Evolutionary conservation across 768 basidiomycete species (phyloP).

Genomic region (Collybia sordida): DNA sequence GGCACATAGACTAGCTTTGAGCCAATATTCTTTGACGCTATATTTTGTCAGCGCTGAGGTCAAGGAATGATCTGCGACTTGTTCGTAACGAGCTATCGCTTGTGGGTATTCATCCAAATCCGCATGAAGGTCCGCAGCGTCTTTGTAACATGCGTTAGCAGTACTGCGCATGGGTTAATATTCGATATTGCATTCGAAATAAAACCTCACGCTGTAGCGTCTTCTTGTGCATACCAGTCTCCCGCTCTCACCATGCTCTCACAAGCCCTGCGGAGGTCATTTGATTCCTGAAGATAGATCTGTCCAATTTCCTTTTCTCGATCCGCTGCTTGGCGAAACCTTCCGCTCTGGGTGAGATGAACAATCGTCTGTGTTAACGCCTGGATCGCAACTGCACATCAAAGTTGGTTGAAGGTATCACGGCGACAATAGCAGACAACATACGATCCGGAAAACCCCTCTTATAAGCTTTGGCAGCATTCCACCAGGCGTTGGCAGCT

Average conservation of each 20-base stretch:
- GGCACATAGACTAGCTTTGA: conserved; percentile 82
- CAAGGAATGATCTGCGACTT: conserved; percentile 84
- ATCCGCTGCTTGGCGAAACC: conserved; percentile 97
- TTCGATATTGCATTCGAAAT: neutral
- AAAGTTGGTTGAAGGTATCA: conserved; percentile 11
- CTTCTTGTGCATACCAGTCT: conserved; percentile 98
- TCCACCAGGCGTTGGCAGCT: conserved; percentile 99
- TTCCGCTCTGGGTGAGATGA: conserved; percentile 78
- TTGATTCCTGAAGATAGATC: conserved; percentile 82
- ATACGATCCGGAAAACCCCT: conserved; percentile 80
- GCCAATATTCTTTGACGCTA: conserved; percentile 98
- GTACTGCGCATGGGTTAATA: conserved; percentile 52
- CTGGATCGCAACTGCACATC: conserved; percentile 76
- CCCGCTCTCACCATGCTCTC: conserved; percentile 91
- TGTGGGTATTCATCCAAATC: conserved; percentile 82
- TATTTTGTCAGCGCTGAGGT: conserved; percentile 89
- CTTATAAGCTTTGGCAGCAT: conserved; percentile 96
- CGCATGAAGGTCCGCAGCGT: conserved; percentile 93
- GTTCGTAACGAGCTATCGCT: conserved; percentile 87
- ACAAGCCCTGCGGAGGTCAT: conserved; percentile 82
- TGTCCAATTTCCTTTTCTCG: conserved; percentile 96
- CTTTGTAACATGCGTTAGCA: conserved; percentile 93
- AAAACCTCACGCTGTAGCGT: conserved; percentile 82
- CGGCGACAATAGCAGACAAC: conserved; percentile 18
- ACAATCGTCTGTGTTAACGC: conserved; percentile 83